Conservation (phyloP, 352 stramenopile genomes). For the Pythium aristosporum region DNA sequence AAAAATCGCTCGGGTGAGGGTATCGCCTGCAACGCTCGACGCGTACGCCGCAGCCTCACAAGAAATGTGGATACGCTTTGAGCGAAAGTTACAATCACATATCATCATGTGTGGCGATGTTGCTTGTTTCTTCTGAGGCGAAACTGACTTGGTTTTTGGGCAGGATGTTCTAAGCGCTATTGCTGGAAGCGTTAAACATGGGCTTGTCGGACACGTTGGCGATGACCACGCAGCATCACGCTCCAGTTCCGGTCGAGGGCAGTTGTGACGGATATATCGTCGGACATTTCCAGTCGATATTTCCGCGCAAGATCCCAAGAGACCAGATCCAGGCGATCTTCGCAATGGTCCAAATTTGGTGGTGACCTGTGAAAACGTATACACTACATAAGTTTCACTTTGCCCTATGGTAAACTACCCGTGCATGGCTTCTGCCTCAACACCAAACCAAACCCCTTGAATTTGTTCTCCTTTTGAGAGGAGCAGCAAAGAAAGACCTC, state of each 20-base stretch:
- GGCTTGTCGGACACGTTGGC: too few species aligned
- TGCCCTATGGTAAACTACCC: conserved; percentile 11
- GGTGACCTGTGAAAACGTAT: conserved; percentile 19
- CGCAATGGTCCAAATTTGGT: conserved; percentile 10
- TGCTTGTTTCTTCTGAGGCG: too few species aligned
- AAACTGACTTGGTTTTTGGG: too few species aligned
- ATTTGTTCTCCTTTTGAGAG: conserved; percentile 21
- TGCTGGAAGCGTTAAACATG: background rate
- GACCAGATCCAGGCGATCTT: background rate
- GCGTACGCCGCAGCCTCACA: background rate
- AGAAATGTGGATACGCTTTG: background rate
- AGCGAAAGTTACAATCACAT: too few species aligned
- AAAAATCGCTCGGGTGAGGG: background rate
- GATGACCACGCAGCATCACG: background rate
- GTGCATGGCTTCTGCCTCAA: background rate
- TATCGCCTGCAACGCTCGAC: background rate
- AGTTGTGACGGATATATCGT: conserved; percentile 1
- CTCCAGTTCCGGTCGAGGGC: background rate
- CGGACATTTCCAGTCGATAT: too few species aligned
- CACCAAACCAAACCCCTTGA: conserved; percentile 11
- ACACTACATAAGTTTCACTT: conserved; percentile 27
- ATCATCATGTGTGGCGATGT: too few species aligned
- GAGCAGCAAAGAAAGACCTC: conserved; percentile 17
- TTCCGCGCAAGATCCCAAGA: background rate
- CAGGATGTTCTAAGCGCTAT: too few species aligned